phyloP scores from a whole-genome alignment of 176 grass and related monocot genomes.

The Avena eriantha region DNA sequence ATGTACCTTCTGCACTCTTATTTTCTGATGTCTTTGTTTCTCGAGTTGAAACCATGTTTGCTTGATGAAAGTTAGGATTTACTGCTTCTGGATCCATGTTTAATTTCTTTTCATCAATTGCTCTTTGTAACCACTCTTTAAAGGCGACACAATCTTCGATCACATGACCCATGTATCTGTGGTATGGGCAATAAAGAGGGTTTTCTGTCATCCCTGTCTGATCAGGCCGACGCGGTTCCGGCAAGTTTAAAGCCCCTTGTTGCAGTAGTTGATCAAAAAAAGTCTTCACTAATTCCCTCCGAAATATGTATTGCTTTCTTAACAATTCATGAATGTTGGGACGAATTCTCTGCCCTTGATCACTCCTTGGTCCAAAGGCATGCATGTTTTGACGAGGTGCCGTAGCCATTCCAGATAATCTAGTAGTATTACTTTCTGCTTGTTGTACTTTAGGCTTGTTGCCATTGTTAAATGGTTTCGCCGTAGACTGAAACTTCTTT shows the following conservation, averaged over 20 bases:
- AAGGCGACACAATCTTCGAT: background rate
- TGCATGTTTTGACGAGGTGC: background rate
- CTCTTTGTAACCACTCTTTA: background rate
- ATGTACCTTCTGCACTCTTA: background rate
- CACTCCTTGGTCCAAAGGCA: background rate
- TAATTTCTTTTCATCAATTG: background rate
- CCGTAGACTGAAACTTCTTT: background rate
- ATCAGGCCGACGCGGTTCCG: background rate
- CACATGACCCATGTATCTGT: background rate
- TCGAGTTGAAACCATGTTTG: background rate
- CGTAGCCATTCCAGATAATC: background rate
- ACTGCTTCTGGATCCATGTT: background rate
- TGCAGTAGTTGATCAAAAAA: background rate
- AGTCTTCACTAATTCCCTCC: background rate
- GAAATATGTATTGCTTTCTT: background rate
- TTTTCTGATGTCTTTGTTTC: too few species aligned
- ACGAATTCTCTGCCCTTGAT: background rate
- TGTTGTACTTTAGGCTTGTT: background rate
- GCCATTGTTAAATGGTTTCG: background rate
- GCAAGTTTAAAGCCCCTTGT: background rate
- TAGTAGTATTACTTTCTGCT: background rate
- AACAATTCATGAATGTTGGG: background rate
- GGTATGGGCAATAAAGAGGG: background rate
- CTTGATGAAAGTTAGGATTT: background rate
- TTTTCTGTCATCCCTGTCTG: background rate